These are phyloP conservation scores for Boletus fagicola DNA, from an alignment of 768 basidiomycete genomes.

Conservation along the genomic window DNA sequence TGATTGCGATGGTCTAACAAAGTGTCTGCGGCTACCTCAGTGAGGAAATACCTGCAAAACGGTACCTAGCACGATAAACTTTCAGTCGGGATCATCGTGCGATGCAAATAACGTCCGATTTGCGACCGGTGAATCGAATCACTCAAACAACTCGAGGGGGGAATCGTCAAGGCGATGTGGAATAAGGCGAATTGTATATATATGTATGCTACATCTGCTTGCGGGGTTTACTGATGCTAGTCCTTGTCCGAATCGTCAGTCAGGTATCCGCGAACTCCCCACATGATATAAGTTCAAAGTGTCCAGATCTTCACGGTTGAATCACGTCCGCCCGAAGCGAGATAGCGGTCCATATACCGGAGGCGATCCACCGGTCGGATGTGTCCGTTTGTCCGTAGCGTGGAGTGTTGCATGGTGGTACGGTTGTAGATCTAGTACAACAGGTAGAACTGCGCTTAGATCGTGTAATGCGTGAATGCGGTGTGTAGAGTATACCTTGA, in stretches of 20 bases:
- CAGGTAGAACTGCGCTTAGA: slow-evolving; percentile 1
- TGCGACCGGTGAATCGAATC: not conserved
- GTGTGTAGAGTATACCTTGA: slow-evolving; percentile 58
- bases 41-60: too few species aligned
- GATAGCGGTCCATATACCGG: slow-evolving; percentile 94
- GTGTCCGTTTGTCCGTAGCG: slow-evolving; percentile 89
- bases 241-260: slow-evolving; percentile 16
- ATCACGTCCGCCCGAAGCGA: slow-evolving; percentile 89
- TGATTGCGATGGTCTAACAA: too few species aligned
- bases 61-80: too few species aligned
- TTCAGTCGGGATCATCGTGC: too few species aligned
- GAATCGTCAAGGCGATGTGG: not conserved
- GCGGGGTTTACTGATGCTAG: slow-evolving; percentile 20
- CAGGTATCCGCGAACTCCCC: slow-evolving; percentile 11
- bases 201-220: slow-evolving; percentile 30
- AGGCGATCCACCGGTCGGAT: slow-evolving; percentile 82
- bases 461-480: not conserved
- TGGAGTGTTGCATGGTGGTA: slow-evolving; percentile 85
- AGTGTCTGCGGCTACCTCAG: too few species aligned
- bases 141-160: not conserved
- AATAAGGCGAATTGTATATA: slow-evolving; percentile 13
- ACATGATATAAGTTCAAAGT: slow-evolving; percentile 46
- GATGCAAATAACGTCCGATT: too few species aligned
- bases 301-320: slow-evolving; percentile 91
- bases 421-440: slow-evolving; percentile 82